A percentile compares a stretch with the other conserved stretches of the same genome.
Conservation (phyloP, 441 rosid species). For the Pelargonium myrrhifolium region DNA sequence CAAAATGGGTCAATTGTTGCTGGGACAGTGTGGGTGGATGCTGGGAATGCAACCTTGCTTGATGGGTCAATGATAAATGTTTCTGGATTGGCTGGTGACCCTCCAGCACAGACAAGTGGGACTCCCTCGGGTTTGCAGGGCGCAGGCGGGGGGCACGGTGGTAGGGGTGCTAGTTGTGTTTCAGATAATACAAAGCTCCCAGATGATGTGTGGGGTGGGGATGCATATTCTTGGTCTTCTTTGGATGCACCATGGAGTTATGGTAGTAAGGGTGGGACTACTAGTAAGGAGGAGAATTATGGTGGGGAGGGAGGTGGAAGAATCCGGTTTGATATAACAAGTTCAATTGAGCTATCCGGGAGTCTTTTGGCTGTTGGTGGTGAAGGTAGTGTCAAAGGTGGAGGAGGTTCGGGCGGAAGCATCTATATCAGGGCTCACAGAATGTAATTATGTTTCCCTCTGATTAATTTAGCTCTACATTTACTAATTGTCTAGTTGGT, state of each 20-base stretch:
- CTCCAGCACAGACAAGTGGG: slow-evolving; percentile 65
- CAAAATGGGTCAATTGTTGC: slow-evolving; percentile 27
- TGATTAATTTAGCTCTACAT: slow-evolving; percentile 4
- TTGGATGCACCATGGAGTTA: slow-evolving; percentile 60
- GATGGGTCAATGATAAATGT: slow-evolving; percentile 45
- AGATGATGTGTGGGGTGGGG: slow-evolving; percentile 76
- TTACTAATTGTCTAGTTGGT: no score
- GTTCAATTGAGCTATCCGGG: slow-evolving; percentile 55
- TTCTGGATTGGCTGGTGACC: slow-evolving; percentile 50
- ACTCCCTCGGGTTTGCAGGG: slow-evolving; percentile 56
- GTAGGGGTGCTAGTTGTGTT: slow-evolving; percentile 69
- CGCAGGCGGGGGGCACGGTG: slow-evolving; percentile 67
- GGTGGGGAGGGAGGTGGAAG: slow-evolving; percentile 80
- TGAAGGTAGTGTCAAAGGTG: slow-evolving; percentile 81
- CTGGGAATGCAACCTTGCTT: slow-evolving; percentile 35
- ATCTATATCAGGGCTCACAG: slow-evolving; percentile 56
- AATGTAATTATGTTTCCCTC: slow-evolving; percentile 47
- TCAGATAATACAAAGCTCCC: slow-evolving; percentile 50
- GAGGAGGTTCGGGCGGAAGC: slow-evolving; percentile 98
- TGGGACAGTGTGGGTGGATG: slow-evolving; percentile 40
- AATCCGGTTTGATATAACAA: slow-evolving; percentile 32
- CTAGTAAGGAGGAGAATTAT: slow-evolving; percentile 46
- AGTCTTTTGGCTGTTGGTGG: slow-evolving; percentile 76
- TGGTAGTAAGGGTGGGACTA: slow-evolving; percentile 71
- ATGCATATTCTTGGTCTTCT: slow-evolving; percentile 65